Percentiles rank a stretch among this genome's conserved stretches.
phyloP scores from a whole-genome alignment of 23 red algal species.

The Gracilariopsis chorda region DNA sequence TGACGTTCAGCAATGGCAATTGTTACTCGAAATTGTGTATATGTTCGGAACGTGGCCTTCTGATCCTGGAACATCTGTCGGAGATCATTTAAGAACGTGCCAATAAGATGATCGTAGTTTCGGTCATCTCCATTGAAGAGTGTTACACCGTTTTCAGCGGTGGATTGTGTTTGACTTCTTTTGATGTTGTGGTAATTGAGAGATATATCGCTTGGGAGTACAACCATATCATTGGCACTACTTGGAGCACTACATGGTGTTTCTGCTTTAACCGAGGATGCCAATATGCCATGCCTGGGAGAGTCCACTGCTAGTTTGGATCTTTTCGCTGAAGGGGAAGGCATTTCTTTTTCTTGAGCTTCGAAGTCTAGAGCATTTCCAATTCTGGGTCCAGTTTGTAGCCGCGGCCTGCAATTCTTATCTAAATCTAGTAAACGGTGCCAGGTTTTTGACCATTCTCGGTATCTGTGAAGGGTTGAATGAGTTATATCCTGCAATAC shows the following conservation, averaged over 20 bases:
- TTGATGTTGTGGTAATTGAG: no score
- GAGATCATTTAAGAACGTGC: background rate
- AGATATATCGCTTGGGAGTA: no score
- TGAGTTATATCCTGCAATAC: background rate
- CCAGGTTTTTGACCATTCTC: background rate
- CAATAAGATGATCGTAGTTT: background rate
- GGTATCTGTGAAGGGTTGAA: background rate
- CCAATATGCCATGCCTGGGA: background rate
- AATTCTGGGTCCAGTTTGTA: background rate
- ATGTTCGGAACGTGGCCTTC: background rate
- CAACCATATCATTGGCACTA: no score
- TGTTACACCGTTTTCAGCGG: no score
- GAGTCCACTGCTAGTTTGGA: background rate
- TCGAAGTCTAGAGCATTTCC: background rate
- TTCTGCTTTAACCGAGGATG: background rate
- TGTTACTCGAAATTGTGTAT: background rate
- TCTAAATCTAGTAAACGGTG: background rate
- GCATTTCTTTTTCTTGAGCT: no score
- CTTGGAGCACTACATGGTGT: no score
- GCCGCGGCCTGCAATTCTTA: no score
- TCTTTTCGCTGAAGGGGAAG: background rate
- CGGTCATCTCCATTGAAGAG: no score
- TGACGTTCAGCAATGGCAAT: background rate
- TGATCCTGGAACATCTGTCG: background rate
- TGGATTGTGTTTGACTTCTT: no score